A percentile compares a stretch with the other conserved stretches of the same genome.
phyloP scores from a whole-genome alignment of 805 yeast species.

The Hanseniaspora singularis region DNA sequence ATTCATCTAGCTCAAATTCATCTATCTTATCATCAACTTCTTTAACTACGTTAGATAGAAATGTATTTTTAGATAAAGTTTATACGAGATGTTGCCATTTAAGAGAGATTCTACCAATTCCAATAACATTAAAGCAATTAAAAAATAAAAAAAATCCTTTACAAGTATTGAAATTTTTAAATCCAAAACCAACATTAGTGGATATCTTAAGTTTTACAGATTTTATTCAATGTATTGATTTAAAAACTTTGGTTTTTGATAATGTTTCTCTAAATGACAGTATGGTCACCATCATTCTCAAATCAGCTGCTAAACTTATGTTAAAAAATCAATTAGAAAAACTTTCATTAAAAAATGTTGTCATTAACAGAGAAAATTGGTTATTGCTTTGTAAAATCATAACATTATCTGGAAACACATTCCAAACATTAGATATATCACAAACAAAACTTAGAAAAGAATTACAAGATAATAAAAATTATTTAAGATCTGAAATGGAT shows the following conservation, averaged over 20 bases:
- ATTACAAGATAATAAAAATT: conserved; percentile 20
- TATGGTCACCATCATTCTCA: conserved; percentile 61
- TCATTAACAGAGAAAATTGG: conserved; percentile 68
- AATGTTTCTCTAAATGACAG: conserved; percentile 63
- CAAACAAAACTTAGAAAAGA: conserved; percentile 37
- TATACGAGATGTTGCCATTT: conserved; percentile 90
- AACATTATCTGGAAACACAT: conserved; percentile 41
- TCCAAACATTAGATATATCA: conserved; percentile 56
- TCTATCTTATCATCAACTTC: not conserved
- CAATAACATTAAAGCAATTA: conserved; percentile 73
- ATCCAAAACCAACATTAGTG: conserved; percentile 81
- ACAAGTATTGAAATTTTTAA: conserved; percentile 49
- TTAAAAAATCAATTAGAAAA: conserved; percentile 60
- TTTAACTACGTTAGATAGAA: conserved; percentile 8
- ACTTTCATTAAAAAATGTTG: conserved; percentile 66
- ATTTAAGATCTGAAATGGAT: conserved; percentile 63
- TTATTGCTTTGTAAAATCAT: conserved; percentile 62
- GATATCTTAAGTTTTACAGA: conserved; percentile 83
- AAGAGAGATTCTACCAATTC: conserved; percentile 82
- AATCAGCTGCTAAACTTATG: conserved; percentile 32
- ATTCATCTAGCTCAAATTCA: conserved; percentile 12
- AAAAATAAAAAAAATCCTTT: conserved; percentile 50
- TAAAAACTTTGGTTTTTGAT: conserved; percentile 63
- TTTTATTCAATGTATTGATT: conserved; percentile 61
- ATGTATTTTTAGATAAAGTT: conserved; percentile 43